Base-by-base conservation (phyloP, 768 basidiomycete species). In the Neoboletus magnificus region DNA sequence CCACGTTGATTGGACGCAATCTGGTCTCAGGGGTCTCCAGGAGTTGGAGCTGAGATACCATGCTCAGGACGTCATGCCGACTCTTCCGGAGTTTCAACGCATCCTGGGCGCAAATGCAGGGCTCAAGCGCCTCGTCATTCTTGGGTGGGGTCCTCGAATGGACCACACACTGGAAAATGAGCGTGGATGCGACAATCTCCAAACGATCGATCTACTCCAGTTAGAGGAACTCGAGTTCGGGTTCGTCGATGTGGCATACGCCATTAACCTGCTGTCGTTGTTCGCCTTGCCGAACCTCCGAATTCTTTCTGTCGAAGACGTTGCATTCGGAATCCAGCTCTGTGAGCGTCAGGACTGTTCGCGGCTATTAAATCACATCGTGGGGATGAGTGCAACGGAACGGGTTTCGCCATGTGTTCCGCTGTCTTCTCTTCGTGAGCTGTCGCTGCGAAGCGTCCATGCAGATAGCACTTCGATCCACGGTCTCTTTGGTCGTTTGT, bases 1-100 rank as follows among this genome's bases (percentile, higher is more conserved):
- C 18, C 84, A 85, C 59, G 65, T 85, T 48, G 76, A 83, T 50
- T 86, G 84, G 84, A 43, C 67, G 2, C 61, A 51, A 12, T 74
- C 75, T 8, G 62, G 73, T 12, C 67, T 84, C 48, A 62, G 60
- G 7, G 74, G 76, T 54, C 76, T 86, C 16, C 70, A 71, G 20
- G 72, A 69, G 27, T 69, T 85, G 35, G 79, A 82, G 58, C 69
- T 85, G 61, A 81, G 76, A 58, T 86, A 81, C 59, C 82, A 83
- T 18, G 77, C 84, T 1, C 71, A 62, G 37, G 79, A 83, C 39
- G 81, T 85, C n/a, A 77, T 79, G 71, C 84, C 84, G 2, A 75
- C 74, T 6, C 60, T 82, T 45, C 58, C 66, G 0, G 74, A 82
- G 50, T 84, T 86, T 57, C 55, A 60, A 10, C 51, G 61, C 25